Evolutionary conservation across 2,329 filamentous ascomycete species (phyloP).

Genomic region (Penicillium sp.): DNA sequence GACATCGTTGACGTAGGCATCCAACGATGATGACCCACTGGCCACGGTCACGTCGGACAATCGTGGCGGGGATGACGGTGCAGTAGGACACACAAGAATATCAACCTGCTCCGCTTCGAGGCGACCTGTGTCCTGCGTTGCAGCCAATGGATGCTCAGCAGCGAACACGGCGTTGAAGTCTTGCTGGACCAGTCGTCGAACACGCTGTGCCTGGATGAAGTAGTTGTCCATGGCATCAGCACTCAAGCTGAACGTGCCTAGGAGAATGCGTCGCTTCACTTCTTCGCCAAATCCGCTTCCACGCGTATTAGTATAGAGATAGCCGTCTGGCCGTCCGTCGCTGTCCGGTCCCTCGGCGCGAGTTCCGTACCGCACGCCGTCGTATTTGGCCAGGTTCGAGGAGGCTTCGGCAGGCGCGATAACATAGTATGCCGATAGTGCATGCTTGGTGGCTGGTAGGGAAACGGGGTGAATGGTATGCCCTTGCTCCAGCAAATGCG

Average conservation of each 20-base stretch:
- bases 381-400: conserved; percentile 95
- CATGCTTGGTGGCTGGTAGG: conserved; percentile 78
- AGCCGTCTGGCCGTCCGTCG: conserved; percentile 51
- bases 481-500: conserved; percentile 61
- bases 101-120: conserved; percentile 57
- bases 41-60: conserved; percentile 54
- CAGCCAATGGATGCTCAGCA: conserved; percentile 63
- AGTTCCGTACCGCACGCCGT: conserved; percentile 87
- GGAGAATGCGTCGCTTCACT: conserved; percentile 79
- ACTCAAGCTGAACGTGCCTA: conserved; percentile 87
- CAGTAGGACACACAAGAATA: conserved; percentile 82
- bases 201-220: conserved; percentile 88
- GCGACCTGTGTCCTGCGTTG: conserved; percentile 4
- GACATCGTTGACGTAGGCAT: conserved; percentile 87
- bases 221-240: conserved; percentile 93
- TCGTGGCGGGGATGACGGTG: conserved; percentile 70
- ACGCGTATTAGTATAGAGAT: conserved; percentile 72
- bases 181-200: conserved; percentile 75
- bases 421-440: conserved; percentile 91
- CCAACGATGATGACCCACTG: conserved; percentile 51
- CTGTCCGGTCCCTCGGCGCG: conserved; percentile 52
- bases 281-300: conserved; percentile 76
- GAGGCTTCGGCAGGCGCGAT: conserved; percentile 92
- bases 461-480: conserved; percentile 73
- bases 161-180: conserved; percentile 83